Base-by-base conservation (phyloP, 2,329 filamentous ascomycete species). In the Talaromyces rugulosus region DNA sequence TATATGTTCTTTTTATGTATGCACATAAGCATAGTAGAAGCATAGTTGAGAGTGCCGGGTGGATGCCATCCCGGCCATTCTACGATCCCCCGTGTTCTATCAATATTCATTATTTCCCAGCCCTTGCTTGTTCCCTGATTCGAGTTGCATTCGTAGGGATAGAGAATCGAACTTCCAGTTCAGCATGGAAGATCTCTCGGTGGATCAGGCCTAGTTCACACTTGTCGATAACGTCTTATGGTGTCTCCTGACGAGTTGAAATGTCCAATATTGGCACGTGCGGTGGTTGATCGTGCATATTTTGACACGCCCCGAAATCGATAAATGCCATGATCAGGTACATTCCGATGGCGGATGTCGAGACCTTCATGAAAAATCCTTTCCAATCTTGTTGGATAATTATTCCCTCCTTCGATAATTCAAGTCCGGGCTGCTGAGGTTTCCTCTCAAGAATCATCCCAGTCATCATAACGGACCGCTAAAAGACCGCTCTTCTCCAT, bases 401-500 rank as follows among this genome's bases (percentile, higher is more conserved):
- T 8, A 40, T 40, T 40, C 16, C 23, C 36, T n/a, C 36, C 36
- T 40, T 40, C 36, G 5, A n/a, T n/a, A 40, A 40, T 6, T 6
- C 14, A 40, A n/a, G 36, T 16, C 16, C 5, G 34, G 14, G 12
- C 5, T 36, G 12, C 34, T 36, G 34, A 36, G 34, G 5, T 16
- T 36, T 12, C 5, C 1, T 44, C 7, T 18, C n/a, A 47, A 23
- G n/a, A 47, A 40, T 27, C 16, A 47, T 12, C 23, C 5, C 18
- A 18, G 50, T 12, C 27, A 31, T 53, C 44, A 27, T 50, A 62
- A 57, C 58, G 54, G 60, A 55, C 34, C 61, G 1, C 23, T 33
- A 31, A 61, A 61, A 3, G 14, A 8, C 50, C 61, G 59, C 14
- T 59, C 60, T 40, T 64, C 60, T 54, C 62, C 60, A 16, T 55